A percentile compares a stretch with the other conserved stretches of the same genome.
phyloP scores from a whole-genome alignment of 257 asterid genomes.

The Jasminum sambac region DNA sequence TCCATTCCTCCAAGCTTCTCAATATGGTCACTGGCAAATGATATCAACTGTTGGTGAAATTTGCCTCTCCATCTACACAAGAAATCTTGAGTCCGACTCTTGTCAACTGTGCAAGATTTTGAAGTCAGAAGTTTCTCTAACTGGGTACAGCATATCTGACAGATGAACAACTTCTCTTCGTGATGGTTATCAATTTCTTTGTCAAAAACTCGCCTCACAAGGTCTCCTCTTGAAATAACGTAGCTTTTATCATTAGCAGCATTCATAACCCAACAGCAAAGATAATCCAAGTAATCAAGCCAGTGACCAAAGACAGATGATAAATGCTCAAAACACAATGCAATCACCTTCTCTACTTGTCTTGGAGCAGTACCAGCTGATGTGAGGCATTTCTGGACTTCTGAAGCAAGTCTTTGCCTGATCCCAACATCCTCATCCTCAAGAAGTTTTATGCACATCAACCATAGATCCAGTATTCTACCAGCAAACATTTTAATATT shows the following conservation, averaged over 20 bases:
- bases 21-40: constrained; percentile 40
- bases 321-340: constrained; percentile 68
- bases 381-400: constrained; percentile 59
- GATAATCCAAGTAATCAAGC: constrained; percentile 62
- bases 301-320: constrained; percentile 66
- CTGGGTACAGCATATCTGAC: constrained; percentile 81
- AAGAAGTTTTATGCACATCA: constrained; percentile 69
- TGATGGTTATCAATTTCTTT: constrained; percentile 96
- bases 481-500: constrained; percentile 47
- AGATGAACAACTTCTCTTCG: constrained; percentile 78
- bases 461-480: constrained; percentile 70
- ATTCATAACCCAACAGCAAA: constrained; percentile 63
- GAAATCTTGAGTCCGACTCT: constrained; percentile 34
- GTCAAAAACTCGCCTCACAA: constrained; percentile 85
- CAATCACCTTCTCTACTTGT: constrained; percentile 92
- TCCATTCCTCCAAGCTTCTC: constrained; percentile 39
- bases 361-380: constrained; percentile 45
- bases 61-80: constrained; percentile 63
- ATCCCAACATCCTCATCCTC: constrained; percentile 89
- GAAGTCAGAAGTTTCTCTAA: constrained; percentile 55
- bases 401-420: constrained; percentile 67
- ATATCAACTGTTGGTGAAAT: constrained; percentile 52
- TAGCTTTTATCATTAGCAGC: constrained; percentile 48
- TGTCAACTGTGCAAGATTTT: constrained; percentile 25
- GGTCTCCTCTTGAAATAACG: constrained; percentile 59